Percentiles rank a stretch among this genome's conserved stretches.
These are phyloP conservation scores for Aspergillus sp. DNA, from an alignment of 2,329 filamentous ascomycete species.

Conservation along the genomic window DNA sequence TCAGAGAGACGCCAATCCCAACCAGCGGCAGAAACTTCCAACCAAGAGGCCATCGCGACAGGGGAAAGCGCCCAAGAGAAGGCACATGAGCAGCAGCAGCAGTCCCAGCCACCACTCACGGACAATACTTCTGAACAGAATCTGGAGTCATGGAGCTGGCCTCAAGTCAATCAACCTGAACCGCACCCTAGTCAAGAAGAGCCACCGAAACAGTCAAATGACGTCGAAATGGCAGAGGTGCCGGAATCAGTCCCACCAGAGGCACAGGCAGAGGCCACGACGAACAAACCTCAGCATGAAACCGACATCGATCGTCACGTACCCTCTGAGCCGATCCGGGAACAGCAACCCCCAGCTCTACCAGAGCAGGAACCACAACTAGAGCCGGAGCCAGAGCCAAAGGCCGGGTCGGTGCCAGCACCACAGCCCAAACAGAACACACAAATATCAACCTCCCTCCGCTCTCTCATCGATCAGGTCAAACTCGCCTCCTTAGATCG, in stretches of 20 bases:
- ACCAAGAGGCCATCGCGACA: not conserved
- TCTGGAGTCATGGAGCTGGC: not conserved
- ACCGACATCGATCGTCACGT: not conserved
- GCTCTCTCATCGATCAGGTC: constrained; percentile 59
- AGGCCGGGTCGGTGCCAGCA: not conserved
- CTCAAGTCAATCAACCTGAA: not conserved
- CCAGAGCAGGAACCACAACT: not conserved
- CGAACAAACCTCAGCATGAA: not conserved
- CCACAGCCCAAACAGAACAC: constrained; percentile 1
- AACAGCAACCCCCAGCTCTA: not conserved
- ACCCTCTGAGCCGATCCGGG: not conserved
- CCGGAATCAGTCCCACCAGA: not conserved
- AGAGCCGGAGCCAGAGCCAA: not conserved
- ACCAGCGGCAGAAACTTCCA: not conserved
- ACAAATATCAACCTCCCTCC: constrained; percentile 55
- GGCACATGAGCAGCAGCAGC: not conserved
- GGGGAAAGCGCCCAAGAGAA: not conserved
- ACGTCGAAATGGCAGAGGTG: constrained; percentile 19
- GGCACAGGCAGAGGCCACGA: not conserved
- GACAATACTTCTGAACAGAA: not conserved
- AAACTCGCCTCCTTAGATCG: constrained; percentile 60
- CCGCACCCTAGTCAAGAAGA: not conserved
- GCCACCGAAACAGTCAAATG: not conserved
- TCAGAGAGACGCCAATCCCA: constrained; percentile 7
- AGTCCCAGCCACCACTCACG: not conserved